These are phyloP conservation scores for Nitzschia sp. DNA, from an alignment of 108 stramenopile genomes.

Conservation along the genomic window DNA sequence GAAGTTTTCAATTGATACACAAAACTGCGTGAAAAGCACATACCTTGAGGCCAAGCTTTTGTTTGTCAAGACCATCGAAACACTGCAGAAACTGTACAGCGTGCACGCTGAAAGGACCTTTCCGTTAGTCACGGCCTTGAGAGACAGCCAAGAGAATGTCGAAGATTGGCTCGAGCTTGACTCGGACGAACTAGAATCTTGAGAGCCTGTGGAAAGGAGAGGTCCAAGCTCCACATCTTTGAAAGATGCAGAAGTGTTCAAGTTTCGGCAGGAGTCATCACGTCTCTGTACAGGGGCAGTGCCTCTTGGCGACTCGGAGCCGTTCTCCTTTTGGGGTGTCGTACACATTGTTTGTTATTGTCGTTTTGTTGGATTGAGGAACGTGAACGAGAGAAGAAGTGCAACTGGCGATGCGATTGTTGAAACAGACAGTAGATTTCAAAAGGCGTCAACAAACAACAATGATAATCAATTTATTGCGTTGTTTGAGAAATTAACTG, in stretches of 20 bases:
- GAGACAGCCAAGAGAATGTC: constrained; percentile 8
- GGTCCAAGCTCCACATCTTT: constrained; percentile 20
- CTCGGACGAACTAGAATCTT: constrained; percentile 3
- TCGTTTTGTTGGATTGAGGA: too few species aligned
- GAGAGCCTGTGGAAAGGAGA: not conserved
- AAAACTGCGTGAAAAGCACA: too few species aligned
- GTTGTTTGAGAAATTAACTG: too few species aligned
- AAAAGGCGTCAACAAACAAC: too few species aligned
- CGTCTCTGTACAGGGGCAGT: not conserved
- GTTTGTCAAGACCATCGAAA: constrained; percentile 96
- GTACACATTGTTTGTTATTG: not conserved
- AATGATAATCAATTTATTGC: too few species aligned
- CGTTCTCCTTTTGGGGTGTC: too few species aligned
- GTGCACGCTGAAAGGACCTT: constrained; percentile 46
- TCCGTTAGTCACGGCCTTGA: constrained; percentile 22
- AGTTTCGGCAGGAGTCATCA: constrained; percentile 1
- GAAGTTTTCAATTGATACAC: constrained; percentile 10
- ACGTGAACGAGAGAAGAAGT: too few species aligned
- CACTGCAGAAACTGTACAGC: constrained; percentile 88
- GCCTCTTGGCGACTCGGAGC: not conserved
- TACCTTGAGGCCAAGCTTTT: constrained; percentile 90
- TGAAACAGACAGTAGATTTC: too few species aligned
- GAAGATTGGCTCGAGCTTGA: not conserved
- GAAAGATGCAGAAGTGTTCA: constrained; percentile 5
- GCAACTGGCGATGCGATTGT: too few species aligned